Evolutionary conservation across 352 stramenopile species (phyloP).

Genomic region (Blastocystis sp.): DNA sequence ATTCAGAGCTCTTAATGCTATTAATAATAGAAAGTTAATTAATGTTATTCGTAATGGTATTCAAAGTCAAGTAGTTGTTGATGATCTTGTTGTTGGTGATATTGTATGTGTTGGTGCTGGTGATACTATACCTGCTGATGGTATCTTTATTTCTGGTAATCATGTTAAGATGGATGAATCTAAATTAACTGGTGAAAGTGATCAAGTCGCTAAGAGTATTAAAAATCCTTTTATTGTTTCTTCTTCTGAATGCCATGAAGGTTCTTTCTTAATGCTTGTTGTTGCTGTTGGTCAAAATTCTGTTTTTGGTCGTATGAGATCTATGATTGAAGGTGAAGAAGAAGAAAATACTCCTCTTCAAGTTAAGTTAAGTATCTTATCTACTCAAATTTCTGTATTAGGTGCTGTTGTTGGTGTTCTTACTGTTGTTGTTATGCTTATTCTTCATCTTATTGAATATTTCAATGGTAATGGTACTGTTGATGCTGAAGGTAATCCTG

Average conservation of each 20-base stretch:
- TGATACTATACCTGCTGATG: conserved; percentile 68
- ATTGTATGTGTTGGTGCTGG: conserved; percentile 53
- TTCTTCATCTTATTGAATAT: conserved; percentile 30
- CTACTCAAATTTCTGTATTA: conserved; percentile 59
- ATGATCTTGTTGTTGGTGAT: conserved; percentile 64
- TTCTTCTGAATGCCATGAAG: conserved; percentile 67
- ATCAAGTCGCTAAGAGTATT: conserved; percentile 55
- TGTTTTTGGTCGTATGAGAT: conserved; percentile 65
- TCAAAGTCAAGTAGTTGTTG: conserved; percentile 39
- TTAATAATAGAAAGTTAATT: conserved; percentile 57
- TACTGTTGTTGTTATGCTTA: conserved; percentile 53
- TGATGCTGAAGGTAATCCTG: background rate
- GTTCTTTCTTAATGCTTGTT: conserved; percentile 66
- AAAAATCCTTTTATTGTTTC: conserved; percentile 53
- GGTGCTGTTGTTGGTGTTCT: conserved; percentile 53
- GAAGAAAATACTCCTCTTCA: conserved; percentile 55
- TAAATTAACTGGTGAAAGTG: conserved; percentile 65
- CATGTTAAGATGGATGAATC: conserved; percentile 67
- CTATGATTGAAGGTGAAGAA: conserved; percentile 48
- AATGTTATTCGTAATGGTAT: conserved; percentile 53
- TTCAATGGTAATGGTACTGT: conserved; percentile 27
- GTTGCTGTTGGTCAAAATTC: conserved; percentile 66
- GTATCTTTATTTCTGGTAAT: conserved; percentile 58
- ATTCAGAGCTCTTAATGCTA: conserved; percentile 57
- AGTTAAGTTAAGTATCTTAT: conserved; percentile 59